Evolutionary conservation across 2,329 filamentous ascomycete genomes (phyloP).

Genomic region (Xylaria sp.): DNA sequence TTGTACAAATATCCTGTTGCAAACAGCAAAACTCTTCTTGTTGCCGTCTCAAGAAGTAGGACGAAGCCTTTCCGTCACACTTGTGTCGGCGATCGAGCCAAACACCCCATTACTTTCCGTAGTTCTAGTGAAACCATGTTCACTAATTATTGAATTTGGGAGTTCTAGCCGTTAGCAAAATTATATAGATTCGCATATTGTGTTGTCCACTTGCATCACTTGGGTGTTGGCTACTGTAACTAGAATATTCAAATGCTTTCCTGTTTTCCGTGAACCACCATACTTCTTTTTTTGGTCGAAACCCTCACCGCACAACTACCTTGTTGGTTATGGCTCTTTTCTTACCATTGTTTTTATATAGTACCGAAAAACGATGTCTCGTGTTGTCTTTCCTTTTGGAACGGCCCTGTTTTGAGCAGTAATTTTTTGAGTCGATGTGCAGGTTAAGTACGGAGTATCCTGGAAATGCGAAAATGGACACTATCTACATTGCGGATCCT

Average conservation of each 20-base stretch:
- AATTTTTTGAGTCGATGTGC: not conserved
- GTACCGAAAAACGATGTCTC: not conserved
- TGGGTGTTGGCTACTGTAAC: slow-evolving; percentile 28
- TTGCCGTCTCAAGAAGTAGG: not conserved
- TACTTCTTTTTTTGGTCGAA: not conserved
- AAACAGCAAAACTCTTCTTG: not conserved
- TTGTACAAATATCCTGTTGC: not conserved
- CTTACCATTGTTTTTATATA: not conserved
- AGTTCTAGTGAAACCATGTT: not conserved
- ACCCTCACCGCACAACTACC: not conserved
- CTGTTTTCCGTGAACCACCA: not conserved
- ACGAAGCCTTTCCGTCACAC: not conserved
- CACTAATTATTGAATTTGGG: not conserved
- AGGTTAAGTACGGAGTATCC: not conserved
- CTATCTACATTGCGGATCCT: not conserved
- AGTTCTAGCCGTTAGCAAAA: slow-evolving; percentile 12
- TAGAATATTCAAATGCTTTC: not conserved
- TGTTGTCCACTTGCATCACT: slow-evolving; percentile 30
- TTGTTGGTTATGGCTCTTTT: not conserved
- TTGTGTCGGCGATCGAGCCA: not conserved
- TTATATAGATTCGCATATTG: slow-evolving; percentile 30
- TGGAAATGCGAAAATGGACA: not conserved
- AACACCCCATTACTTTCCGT: not conserved
- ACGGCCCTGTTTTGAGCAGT: not conserved
- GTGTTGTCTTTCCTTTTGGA: too few relatives aligned